Percentiles rank a stretch among this genome's conserved stretches.
phyloP scores from a whole-genome alignment of 495 filamentous ascomycete species.

The Cercophora newfieldiana region DNA sequence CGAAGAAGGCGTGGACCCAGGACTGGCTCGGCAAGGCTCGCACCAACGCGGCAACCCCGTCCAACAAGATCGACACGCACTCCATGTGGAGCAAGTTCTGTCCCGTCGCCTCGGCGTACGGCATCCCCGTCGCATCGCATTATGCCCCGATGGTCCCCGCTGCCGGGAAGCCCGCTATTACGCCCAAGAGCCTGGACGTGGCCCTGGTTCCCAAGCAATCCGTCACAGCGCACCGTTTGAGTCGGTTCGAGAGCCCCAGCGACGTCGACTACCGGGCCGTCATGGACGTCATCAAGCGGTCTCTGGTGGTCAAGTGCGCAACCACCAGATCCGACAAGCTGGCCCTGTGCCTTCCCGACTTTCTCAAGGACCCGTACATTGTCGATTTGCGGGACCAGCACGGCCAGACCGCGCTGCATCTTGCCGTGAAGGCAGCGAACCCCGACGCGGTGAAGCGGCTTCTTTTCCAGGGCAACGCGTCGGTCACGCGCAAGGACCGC shows the following conservation, averaged over 20 bases:
- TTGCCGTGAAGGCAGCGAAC: slow-evolving; percentile 12
- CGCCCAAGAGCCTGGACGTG: not conserved
- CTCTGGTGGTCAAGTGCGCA: slow-evolving; percentile 11
- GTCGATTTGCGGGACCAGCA: slow-evolving; percentile 17
- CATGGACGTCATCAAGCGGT: slow-evolving; percentile 14
- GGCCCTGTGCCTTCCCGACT: slow-evolving; percentile 3
- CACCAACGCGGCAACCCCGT: not conserved
- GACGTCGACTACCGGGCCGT: slow-evolving; percentile 22
- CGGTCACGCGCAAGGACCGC: slow-evolving; percentile 14
- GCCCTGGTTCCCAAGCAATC: slow-evolving; percentile 16
- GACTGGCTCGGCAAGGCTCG: slow-evolving; percentile 19
- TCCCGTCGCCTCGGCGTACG: not conserved
- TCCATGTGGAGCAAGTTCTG: slow-evolving; percentile 17
- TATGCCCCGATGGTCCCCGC: slow-evolving; percentile 9
- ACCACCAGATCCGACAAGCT: slow-evolving; percentile 6
- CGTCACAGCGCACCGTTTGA: slow-evolving; percentile 18
- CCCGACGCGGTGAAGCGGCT: slow-evolving; percentile 18
- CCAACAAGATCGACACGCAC: slow-evolving; percentile 15
- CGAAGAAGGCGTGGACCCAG: slow-evolving; percentile 21
- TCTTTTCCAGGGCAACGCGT: slow-evolving; percentile 14
- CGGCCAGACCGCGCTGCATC: slow-evolving; percentile 13
- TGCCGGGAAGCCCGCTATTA: slow-evolving; percentile 7
- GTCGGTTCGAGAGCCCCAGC: slow-evolving; percentile 20
- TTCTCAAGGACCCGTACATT: slow-evolving; percentile 9
- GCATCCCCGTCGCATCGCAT: slow-evolving; percentile 12